Percentiles rank a stretch among this genome's conserved stretches.
Conservation (phyloP, 768 basidiomycete species). For the Imleria badia region DNA sequence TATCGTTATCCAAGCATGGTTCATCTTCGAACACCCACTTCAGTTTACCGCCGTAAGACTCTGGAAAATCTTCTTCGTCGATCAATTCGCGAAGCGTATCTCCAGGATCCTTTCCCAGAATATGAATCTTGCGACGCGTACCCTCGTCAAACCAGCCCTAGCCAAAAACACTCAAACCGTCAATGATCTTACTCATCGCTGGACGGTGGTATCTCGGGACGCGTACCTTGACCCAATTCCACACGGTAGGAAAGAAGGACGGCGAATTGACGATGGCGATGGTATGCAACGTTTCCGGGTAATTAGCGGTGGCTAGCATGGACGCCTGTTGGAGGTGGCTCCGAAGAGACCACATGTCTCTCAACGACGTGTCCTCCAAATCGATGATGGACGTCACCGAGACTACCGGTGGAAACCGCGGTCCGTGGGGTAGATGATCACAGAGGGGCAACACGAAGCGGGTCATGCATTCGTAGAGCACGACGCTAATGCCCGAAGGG, state of each 20-base stretch:
- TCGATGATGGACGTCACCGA: slow-evolving; percentile 71
- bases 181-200: background rate
- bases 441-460: slow-evolving; percentile 67
- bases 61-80: slow-evolving; percentile 53
- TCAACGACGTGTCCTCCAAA: slow-evolving; percentile 58
- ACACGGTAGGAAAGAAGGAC: slow-evolving; percentile 77
- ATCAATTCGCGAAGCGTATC: slow-evolving; percentile 52
- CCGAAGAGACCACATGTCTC: slow-evolving; percentile 68
- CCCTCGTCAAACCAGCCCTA: slow-evolving; percentile 80
- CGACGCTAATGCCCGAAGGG: slow-evolving; percentile 43
- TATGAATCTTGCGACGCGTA: slow-evolving; percentile 74
- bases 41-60: slow-evolving; percentile 70
- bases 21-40: slow-evolving; percentile 70
- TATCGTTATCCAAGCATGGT: slow-evolving; percentile 59
- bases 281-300: slow-evolving; percentile 73
- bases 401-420: slow-evolving; percentile 55
- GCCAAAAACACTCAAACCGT: background rate
- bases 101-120: slow-evolving; percentile 63
- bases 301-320: slow-evolving; percentile 72
- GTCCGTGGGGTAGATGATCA: slow-evolving; percentile 53
- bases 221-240: slow-evolving; percentile 78
- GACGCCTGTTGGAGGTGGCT: slow-evolving; percentile 75
- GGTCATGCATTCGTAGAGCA: slow-evolving; percentile 64
- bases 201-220: background rate
- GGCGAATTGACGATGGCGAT: slow-evolving; percentile 79